These are phyloP conservation scores for Monoraphidium neglectum DNA, from an alignment of 139 green algal species.

Conservation along the genomic window DNA sequence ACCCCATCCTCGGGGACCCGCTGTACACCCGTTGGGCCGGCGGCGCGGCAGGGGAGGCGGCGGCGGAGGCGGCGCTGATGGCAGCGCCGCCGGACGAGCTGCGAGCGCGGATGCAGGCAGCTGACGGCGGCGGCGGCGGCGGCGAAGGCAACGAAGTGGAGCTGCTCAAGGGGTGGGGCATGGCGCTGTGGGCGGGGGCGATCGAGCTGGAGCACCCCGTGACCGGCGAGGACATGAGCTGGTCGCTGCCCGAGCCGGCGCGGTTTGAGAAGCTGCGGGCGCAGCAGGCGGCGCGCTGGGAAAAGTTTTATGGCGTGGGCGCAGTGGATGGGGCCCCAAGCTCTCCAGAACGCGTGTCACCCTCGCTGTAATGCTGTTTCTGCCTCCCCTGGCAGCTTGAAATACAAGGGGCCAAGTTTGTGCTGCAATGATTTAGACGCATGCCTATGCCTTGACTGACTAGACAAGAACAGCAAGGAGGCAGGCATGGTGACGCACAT, in stretches of 20 bases:
- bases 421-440: no score
- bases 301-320: background rate
- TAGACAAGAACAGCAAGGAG: no score
- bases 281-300: slow-evolving; percentile 20
- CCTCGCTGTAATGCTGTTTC: no score
- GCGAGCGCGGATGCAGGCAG: background rate
- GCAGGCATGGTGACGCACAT: background rate
- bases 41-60: no score
- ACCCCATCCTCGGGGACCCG: slow-evolving; percentile 60
- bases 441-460: no score
- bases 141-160: background rate
- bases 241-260: slow-evolving; percentile 4
- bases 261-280: slow-evolving; percentile 15
- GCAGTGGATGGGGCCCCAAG: no score
- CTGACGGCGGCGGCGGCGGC: background rate
- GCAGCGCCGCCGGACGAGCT: background rate
- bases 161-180: background rate
- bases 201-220: slow-evolving; percentile 2
- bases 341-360: no score
- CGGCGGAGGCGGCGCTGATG: no score
- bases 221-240: background rate
- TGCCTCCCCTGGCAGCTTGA: no score
- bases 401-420: no score
- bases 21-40: slow-evolving; percentile 22
- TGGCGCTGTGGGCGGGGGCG: slow-evolving; percentile 13